Evolutionary conservation across 768 basidiomycete genomes (phyloP), one percentile per base, ranked within the genome.

Genomic region (Suillus brevipes): DNA sequence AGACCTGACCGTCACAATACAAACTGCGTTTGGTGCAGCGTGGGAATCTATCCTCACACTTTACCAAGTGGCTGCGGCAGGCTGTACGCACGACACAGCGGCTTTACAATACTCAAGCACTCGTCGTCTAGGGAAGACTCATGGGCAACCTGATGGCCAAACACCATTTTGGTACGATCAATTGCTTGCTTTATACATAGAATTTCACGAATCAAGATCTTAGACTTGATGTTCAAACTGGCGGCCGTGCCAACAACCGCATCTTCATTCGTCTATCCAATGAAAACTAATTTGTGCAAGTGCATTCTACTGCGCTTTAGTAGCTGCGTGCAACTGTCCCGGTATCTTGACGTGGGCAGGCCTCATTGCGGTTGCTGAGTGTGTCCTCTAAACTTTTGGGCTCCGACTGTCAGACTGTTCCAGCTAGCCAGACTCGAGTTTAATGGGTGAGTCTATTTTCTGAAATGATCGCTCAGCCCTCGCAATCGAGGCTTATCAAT

Each of bases 1-100:
- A 50, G 69, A 43, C 56, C 47, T 55, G 53, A 36, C 34, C 31
- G 53, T 55, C 31, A 55, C 53, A 34, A 55, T 42, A 50, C 28
- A 28, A 50, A 50, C 61, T 55, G 61, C n/a, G 61, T 61, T 52
- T n/a, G n/a, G n/a, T 28, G 16, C 20, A 31, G 38, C 58, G 58
- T 59, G 58, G 58, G 58, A 59, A 59, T 13, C 6, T 4, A 10
- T 38, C 23, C 8, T 37, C 16, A 12, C 31, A 8, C 37, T 28
- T 28, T 18, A 18, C 14, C 16, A 23, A 47, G 60, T 45, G 3
- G n/a, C 47, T 53, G 61, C n/a, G 61, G 38, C 31, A 34, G 53
- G 53, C 53, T 55, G 8, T 53, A 20, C 31, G 28, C 18, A 20
- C 4, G 31, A 20, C 10, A 20, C 31, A 34, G 53, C 53, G n/a